These are phyloP conservation scores for Leccinum pallidistipes DNA, from an alignment of 1,284 basidiomycete genomes.

Conservation along the genomic window DNA sequence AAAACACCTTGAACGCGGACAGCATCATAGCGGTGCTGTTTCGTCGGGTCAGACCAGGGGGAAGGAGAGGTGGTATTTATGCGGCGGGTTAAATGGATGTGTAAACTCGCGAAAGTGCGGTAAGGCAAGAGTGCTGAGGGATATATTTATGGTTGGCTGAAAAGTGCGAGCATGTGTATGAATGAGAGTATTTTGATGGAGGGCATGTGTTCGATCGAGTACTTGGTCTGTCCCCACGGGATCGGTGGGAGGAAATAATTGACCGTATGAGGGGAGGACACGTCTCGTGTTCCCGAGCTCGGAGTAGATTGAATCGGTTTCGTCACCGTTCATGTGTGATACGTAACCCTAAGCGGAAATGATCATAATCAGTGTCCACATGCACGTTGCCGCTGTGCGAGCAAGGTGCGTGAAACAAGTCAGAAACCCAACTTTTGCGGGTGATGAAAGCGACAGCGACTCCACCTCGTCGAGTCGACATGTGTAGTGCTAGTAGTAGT, in stretches of 20 bases:
- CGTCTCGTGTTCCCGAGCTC: not conserved
- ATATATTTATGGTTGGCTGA: not conserved
- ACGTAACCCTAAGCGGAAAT: not conserved
- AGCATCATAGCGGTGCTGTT: conserved; percentile 13
- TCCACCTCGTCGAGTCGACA: not conserved
- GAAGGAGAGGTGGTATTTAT: not conserved
- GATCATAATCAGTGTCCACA: not conserved
- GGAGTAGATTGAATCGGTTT: not conserved
- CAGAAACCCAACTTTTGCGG: not conserved
- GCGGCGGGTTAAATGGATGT: no score
- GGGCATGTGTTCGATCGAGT: not conserved
- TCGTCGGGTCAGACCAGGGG: not conserved
- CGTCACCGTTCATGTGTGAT: not conserved
- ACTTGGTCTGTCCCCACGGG: not conserved
- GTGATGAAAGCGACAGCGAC: not conserved
- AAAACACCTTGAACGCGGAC: conserved; percentile 9
- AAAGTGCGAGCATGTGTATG: not conserved
- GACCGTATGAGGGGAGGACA: not conserved
- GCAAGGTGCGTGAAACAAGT: not conserved
- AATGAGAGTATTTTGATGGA: not conserved
- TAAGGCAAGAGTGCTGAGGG: not conserved
- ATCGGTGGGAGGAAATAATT: not conserved
- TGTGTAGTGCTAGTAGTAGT: no score
- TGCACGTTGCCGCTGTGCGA: not conserved
- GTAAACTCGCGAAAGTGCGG: not conserved